phyloP scores from a whole-genome alignment of 176 grass and related monocot species.

The Pontederia paniculata region DNA sequence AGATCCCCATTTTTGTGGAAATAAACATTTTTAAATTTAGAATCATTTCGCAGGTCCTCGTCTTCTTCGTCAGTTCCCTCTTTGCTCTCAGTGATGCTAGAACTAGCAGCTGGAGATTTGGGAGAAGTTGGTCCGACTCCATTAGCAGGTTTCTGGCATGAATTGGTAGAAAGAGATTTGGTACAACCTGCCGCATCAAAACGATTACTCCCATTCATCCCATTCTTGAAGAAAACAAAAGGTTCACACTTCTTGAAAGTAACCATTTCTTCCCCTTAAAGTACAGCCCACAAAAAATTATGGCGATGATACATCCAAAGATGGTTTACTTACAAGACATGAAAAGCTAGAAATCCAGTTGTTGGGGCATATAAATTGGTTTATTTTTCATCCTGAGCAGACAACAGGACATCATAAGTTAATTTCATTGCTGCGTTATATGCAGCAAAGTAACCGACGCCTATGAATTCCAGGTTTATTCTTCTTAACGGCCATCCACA shows the following conservation, averaged over 20 bases:
- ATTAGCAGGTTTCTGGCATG: constrained; percentile 42
- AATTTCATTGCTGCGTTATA: too few relatives aligned
- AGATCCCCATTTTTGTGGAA: constrained; percentile 39
- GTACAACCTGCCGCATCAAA: constrained; percentile 38
- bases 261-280: background rate
- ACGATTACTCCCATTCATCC: constrained; percentile 14
- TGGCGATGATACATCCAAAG: too few relatives aligned
- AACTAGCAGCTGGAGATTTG: constrained; percentile 55
- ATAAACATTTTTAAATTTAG: constrained; percentile 53
- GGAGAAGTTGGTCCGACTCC: constrained; percentile 57
- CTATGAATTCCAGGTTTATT: background rate
- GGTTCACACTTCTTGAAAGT: too few relatives aligned
- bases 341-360: too few relatives aligned
- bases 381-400: too few relatives aligned
- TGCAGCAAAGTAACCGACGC: background rate
- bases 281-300: background rate
- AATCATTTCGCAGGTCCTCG: constrained; percentile 21
- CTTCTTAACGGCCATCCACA: background rate
- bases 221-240: background rate
- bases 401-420: too few relatives aligned
- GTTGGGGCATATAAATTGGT: too few relatives aligned
- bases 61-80: constrained; percentile 57
- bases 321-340: too few relatives aligned
- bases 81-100: constrained; percentile 41
- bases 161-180: constrained; percentile 28